Evolutionary conservation across 305 asterid genomes (phyloP).

Genomic region (Fraxinus paxiana): DNA sequence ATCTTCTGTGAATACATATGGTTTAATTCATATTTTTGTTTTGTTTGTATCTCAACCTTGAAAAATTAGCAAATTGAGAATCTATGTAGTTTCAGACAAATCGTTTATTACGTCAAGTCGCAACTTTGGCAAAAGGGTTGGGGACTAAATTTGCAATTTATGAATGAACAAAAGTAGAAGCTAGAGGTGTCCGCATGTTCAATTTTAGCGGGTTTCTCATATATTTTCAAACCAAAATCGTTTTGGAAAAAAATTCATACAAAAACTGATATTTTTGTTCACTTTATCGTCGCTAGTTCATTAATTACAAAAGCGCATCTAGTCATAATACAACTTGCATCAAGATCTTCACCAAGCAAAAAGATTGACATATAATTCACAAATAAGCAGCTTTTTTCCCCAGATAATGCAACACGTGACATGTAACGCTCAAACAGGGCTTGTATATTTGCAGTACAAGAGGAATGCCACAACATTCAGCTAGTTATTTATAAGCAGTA

Average conservation of each 20-base stretch:
- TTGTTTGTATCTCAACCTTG: not conserved
- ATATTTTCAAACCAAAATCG: not conserved
- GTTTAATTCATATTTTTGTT: not conserved
- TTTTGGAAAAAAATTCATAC: not conserved
- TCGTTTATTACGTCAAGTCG: not conserved
- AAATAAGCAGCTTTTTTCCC: not conserved
- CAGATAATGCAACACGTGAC: not conserved
- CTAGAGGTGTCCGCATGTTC: not conserved
- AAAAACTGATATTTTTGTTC: not conserved
- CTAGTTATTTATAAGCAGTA: not conserved
- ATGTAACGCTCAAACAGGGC: not conserved
- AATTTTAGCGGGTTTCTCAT: not conserved
- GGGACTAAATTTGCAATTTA: not conserved
- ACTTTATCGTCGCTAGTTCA: not conserved
- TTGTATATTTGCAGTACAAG: not conserved
- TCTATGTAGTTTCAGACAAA: not conserved
- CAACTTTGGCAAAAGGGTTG: not conserved
- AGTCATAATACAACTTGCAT: not conserved
- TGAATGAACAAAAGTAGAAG: not conserved
- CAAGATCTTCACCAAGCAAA: not conserved
- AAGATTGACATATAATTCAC: not conserved
- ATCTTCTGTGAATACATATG: too few relatives aligned
- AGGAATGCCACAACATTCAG: not conserved
- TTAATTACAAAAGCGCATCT: not conserved
- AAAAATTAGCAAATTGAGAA: not conserved